A percentile compares a stretch with the other conserved stretches of the same genome.
These are phyloP conservation scores for Neurospora sp. DNA, from an alignment of 2,329 filamentous ascomycete genomes.

Conservation along the genomic window DNA sequence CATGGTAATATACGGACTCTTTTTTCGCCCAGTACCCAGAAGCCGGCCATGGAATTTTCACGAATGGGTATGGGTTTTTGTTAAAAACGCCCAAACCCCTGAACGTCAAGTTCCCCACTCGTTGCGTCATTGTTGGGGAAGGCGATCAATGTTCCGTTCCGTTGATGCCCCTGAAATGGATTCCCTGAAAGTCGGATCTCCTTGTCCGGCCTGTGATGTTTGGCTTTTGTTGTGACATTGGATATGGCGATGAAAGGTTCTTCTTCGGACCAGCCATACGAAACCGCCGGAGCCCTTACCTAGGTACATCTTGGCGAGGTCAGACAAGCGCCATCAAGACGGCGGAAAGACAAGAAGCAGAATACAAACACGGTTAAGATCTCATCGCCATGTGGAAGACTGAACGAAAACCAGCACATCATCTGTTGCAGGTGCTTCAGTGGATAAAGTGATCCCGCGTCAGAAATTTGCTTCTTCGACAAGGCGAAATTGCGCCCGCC, in stretches of 20 bases:
- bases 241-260: not conserved
- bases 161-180: not conserved
- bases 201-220: not conserved
- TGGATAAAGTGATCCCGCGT: not conserved
- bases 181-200: not conserved
- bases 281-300: not conserved
- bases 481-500: not conserved
- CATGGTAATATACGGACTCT: not conserved
- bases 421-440: not conserved
- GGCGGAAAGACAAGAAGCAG: not conserved
- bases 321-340: not conserved
- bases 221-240: not conserved
- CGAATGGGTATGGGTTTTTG: not conserved
- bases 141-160: not conserved
- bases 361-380: not conserved
- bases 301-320: not conserved
- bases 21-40: not conserved
- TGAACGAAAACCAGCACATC: not conserved
- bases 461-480: not conserved
- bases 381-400: not conserved
- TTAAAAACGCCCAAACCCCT: not conserved
- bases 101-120: not conserved
- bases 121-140: not conserved
- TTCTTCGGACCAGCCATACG: not conserved
- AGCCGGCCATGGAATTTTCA: not conserved